Percentiles rank a stretch among this genome's conserved stretches.
phyloP scores from a whole-genome alignment of 2,329 filamentous ascomycete genomes.

The Sclerotinia nivalis region DNA sequence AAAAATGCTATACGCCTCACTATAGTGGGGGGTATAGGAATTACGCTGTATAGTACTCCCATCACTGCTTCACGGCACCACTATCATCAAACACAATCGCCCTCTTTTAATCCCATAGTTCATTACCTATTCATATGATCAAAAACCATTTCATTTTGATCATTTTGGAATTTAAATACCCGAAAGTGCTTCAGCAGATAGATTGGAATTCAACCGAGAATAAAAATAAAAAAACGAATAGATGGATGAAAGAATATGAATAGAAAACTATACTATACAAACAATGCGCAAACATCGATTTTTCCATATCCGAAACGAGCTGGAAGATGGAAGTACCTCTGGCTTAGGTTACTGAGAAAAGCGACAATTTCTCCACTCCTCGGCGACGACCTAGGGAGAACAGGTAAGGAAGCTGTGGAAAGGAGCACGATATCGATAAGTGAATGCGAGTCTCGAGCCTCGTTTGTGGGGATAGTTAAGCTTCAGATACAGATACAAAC shows the following conservation, averaged over 20 bases:
- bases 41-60: no score
- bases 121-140: neutral
- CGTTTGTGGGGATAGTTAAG: neutral
- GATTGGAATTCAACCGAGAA: neutral
- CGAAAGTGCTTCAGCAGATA: neutral
- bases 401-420: neutral
- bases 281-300: neutral
- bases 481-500: neutral
- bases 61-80: neutral
- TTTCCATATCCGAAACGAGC: neutral
- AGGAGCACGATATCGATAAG: no score
- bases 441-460: no score
- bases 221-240: neutral
- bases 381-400: neutral
- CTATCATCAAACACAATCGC: neutral
- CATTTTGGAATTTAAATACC: no score
- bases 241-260: no score
- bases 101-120: neutral
- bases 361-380: neutral
- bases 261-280: neutral
- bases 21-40: no score
- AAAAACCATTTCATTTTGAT: neutral
- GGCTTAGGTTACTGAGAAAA: no score
- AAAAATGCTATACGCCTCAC: no score
- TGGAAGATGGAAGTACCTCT: no score